These are phyloP conservation scores for Eutrema heterophyllum DNA, from an alignment of 345 rosid genomes.

Conservation along the genomic window DNA sequence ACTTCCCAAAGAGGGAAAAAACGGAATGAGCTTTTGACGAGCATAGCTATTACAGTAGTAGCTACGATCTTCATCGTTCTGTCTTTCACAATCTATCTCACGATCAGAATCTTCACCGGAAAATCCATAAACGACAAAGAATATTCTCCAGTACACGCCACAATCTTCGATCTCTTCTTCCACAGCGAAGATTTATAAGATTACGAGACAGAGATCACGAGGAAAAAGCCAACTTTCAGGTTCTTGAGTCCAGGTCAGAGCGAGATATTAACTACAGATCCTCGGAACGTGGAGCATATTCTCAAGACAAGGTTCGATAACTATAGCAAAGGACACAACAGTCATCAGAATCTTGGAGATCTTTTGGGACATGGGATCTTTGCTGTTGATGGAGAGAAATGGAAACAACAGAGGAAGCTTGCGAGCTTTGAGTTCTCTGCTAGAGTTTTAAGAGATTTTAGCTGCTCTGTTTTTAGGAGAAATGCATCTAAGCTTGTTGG, in stretches of 20 bases:
- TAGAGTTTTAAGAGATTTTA: conserved; percentile 60
- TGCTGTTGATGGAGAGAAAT: conserved; percentile 66
- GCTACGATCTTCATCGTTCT: conserved; percentile 22
- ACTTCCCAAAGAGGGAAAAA: neutral
- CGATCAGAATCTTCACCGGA: conserved; percentile 35
- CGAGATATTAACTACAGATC: conserved; percentile 48
- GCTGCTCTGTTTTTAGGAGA: conserved; percentile 55
- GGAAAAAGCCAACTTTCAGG: conserved; percentile 43
- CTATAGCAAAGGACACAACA: conserved; percentile 44
- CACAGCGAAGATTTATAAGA: conserved; percentile 51
- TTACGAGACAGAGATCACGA: conserved; percentile 45
- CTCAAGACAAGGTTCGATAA: conserved; percentile 49
- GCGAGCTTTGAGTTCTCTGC: conserved; percentile 74
- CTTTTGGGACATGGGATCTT: conserved; percentile 83
- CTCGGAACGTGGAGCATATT: conserved; percentile 59
- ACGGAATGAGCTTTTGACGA: conserved; percentile 18
- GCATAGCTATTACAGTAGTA: conserved; percentile 21
- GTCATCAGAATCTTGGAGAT: conserved; percentile 31
- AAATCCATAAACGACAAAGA: conserved; percentile 43
- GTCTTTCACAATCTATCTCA: conserved; percentile 12
- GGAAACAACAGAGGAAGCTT: conserved; percentile 81
- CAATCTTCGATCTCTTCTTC: conserved; percentile 39
- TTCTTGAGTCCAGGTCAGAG: conserved; percentile 45
- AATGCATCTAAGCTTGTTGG: conserved; percentile 48
- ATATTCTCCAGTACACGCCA: conserved; percentile 55